Evolutionary conservation across 257 asterid genomes (phyloP).

Genomic region (Leonotis leonurus): DNA sequence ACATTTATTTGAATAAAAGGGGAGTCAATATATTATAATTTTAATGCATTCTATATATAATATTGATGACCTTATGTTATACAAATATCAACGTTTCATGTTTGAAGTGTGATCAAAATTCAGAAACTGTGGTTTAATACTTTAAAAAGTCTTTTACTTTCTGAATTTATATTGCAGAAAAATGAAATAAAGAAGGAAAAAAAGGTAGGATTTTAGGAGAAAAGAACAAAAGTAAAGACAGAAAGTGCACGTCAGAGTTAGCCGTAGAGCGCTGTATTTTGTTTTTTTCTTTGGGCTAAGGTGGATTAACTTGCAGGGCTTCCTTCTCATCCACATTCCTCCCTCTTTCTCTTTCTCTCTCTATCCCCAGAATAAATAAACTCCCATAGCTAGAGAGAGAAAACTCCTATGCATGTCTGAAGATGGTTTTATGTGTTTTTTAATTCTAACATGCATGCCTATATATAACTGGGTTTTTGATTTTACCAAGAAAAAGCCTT

Average conservation of each 20-base stretch:
- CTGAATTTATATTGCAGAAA: too few species aligned
- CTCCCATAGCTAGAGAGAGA: background rate
- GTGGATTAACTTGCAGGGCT: constrained; percentile 31
- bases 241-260: constrained; percentile 91
- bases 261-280: constrained; percentile 33
- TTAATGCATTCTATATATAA: too few species aligned
- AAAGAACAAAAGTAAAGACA: too few species aligned
- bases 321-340: constrained; percentile 58
- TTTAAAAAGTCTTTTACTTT: too few species aligned
- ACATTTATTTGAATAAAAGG: too few species aligned
- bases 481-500: constrained; percentile 32
- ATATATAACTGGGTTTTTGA: constrained; percentile 51
- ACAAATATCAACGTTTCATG: too few species aligned
- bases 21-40: too few species aligned
- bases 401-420: background rate
- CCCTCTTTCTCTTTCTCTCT: constrained; percentile 25
- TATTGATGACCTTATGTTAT: too few species aligned
- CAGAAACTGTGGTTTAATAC: too few species aligned
- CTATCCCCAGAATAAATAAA: constrained; percentile 6
- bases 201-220: too few species aligned
- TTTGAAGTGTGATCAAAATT: too few species aligned
- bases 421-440: constrained; percentile 31
- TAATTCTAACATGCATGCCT: constrained; percentile 54
- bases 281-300: constrained; percentile 10
- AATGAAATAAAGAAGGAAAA: too few species aligned